Conservation (phyloP, 2,329 filamentous ascomycete genomes). For the Aspergillus proliferans region DNA sequence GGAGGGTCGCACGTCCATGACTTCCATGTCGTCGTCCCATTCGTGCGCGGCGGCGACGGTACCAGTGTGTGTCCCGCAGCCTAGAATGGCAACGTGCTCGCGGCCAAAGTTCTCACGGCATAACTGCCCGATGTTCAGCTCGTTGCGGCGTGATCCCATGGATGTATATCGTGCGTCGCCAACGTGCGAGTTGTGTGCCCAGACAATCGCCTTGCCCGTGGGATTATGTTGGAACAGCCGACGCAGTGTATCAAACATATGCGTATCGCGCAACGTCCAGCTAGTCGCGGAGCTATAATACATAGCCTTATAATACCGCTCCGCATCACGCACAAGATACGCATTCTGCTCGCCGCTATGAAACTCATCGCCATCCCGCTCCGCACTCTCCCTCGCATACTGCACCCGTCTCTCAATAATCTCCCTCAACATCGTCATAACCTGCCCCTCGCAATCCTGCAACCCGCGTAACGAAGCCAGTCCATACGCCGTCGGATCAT, state of each 20-base stretch:
- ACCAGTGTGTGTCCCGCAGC: conserved; percentile 46
- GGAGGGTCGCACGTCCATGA: conserved; percentile 45
- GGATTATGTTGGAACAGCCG: conserved; percentile 39
- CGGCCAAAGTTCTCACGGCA: conserved; percentile 41
- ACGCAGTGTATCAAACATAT: conserved; percentile 47
- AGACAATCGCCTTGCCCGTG: conserved; percentile 45
- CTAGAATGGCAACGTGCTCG: conserved; percentile 39
- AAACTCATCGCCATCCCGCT: conserved; percentile 42
- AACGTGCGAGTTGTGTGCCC: conserved; percentile 50
- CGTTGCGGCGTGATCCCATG: conserved; percentile 40
- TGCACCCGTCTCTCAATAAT: conserved; percentile 40
- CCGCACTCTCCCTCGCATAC: conserved; percentile 23
- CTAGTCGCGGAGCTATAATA: conserved; percentile 45
- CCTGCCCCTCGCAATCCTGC: conserved; percentile 41
- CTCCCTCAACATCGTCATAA: conserved; percentile 42
- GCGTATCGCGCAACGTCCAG: conserved; percentile 48
- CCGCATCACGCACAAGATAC: conserved; percentile 44
- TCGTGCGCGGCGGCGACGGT: conserved; percentile 48
- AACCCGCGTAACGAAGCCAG: conserved; percentile 37
- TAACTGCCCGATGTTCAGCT: conserved; percentile 51
- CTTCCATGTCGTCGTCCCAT: conserved; percentile 48
- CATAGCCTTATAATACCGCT: conserved; percentile 49
- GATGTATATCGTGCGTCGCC: conserved; percentile 50
- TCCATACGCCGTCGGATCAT: conserved; percentile 46
- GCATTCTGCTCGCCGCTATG: conserved; percentile 49